A percentile compares a stretch with the other conserved stretches of the same genome.
Evolutionary conservation across 148 eudicot species (phyloP).

Genomic region (Dysphania ambrosioides): DNA sequence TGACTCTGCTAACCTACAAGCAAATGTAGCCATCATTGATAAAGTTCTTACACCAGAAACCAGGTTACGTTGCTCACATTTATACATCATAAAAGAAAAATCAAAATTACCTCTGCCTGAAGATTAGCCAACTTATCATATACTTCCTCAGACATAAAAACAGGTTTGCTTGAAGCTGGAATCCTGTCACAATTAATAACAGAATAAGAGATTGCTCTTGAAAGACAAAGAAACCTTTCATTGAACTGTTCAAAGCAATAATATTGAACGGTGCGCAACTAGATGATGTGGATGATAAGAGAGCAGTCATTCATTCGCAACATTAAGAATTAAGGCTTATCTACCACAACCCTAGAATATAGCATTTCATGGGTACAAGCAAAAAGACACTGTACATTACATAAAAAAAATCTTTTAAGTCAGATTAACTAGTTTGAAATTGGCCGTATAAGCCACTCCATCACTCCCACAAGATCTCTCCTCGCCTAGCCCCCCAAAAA

Average conservation of each 20-base stretch:
- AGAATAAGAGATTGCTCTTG: neutral
- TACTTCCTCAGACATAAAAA: slow-evolving; percentile 76
- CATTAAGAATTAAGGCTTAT: neutral
- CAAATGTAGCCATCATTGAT: slow-evolving; percentile 7
- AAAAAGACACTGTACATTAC: neutral
- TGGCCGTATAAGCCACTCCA: neutral
- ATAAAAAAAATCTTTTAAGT: neutral
- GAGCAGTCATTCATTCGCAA: too few relatives aligned
- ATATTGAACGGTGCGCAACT: too few relatives aligned
- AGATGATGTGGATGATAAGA: too few relatives aligned
- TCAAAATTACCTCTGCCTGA: slow-evolving; percentile 64
- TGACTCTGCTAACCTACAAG: slow-evolving; percentile 55
- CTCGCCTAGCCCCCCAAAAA: neutral
- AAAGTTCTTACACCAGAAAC: neutral
- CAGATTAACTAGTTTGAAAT: neutral
- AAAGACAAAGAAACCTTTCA: neutral
- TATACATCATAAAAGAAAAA: neutral
- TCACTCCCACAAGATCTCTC: neutral
- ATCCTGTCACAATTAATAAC: slow-evolving; percentile 42
- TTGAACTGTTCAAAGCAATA: neutral
- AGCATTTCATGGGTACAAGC: neutral
- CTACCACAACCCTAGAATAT: neutral
- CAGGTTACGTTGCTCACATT: neutral
- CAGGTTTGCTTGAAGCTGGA: slow-evolving; percentile 51
- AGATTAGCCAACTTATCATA: slow-evolving; percentile 59